phyloP scores from a whole-genome alignment of 1,139 yeast species.

The Saccharomyces uvarum region DNA sequence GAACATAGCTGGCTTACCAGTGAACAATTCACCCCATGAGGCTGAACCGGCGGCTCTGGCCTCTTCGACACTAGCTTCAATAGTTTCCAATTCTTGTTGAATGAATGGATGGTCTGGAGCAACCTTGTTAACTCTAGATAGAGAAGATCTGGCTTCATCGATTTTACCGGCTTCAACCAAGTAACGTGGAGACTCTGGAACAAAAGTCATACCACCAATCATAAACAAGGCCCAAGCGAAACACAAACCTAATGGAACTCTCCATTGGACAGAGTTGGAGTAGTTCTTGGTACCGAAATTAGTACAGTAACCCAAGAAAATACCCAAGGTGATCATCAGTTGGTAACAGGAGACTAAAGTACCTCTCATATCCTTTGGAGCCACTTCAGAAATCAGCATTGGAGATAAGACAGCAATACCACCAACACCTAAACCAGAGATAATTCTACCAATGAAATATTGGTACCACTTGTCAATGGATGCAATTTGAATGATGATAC shows the following conservation, averaged over 20 bases:
- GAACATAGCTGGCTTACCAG: slow-evolving; percentile 36
- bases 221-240: slow-evolving; percentile 39
- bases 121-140: slow-evolving; percentile 40
- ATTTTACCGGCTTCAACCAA: slow-evolving; percentile 45
- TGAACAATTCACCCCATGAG: slow-evolving; percentile 35
- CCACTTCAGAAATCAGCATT: slow-evolving; percentile 55
- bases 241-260: slow-evolving; percentile 51
- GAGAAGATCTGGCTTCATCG: slow-evolving; percentile 48
- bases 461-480: slow-evolving; percentile 46
- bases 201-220: slow-evolving; percentile 49
- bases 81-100: slow-evolving; percentile 49
- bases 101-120: slow-evolving; percentile 41
- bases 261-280: slow-evolving; percentile 48
- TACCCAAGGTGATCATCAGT: slow-evolving; percentile 55
- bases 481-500: slow-evolving; percentile 56
- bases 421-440: slow-evolving; percentile 60
- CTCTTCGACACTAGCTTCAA: slow-evolving; percentile 53
- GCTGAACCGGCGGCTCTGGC: slow-evolving; percentile 34
- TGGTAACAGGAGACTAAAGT: slow-evolving; percentile 56
- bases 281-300: slow-evolving; percentile 48
- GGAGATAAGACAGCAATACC: slow-evolving; percentile 55
- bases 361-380: slow-evolving; percentile 64
- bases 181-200: slow-evolving; percentile 78
- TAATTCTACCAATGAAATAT: slow-evolving; percentile 52
- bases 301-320: slow-evolving; percentile 55